Evolutionary conservation across 208 protist genomes (phyloP), one percentile per base, ranked within the genome.

Genomic region (Balamuthia mandrillaris): DNA sequence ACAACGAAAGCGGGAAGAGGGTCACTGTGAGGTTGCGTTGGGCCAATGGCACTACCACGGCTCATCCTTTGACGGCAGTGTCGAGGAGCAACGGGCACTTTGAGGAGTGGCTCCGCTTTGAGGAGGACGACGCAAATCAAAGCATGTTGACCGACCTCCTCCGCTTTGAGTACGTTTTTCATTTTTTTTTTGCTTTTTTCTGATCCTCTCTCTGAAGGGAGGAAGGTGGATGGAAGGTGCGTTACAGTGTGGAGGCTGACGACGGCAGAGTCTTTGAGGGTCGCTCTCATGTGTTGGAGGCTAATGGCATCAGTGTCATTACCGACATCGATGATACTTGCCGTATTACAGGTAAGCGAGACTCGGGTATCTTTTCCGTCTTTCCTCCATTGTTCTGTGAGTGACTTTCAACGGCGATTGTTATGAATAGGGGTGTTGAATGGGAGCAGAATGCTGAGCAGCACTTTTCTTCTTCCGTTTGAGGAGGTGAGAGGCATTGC

Each of bases 61-160:
- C 33, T 5, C 49, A 72, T 41, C 63, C 63, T 33, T n/a, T 72
- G 27, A 33, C 63, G 18, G 10, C 24, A 41, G 39, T 72, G 37
- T 72, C 63, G 31, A 41, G 39, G 2, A 72, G 39, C 63, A 72
- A 72, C 39, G 63, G 63, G n/a, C 63, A 72, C 39, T 72, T 72
- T 33, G 63, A 72, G 39, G 63, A 72, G 24, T 21, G 27, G 31
- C 16, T 72, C 63, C 24, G 24, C 18, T 33, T 14, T 6, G 39
- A 72, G 16, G 63, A 41, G n/a, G 37, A 72, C 33, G 63, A 29
- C 14, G 39, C 16, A 14, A 41, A 41, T 24, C 24, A 51, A 41
- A 33, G 39, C 10, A 7, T 72, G 4, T 21, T 72, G 21, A 41
- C 42, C 42, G 35, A 72, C 16, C 14, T 49, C 12, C 39, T 31